Evolutionary conservation across 1,284 basidiomycete genomes (phyloP).

Genomic region (Puccinia hordei): DNA sequence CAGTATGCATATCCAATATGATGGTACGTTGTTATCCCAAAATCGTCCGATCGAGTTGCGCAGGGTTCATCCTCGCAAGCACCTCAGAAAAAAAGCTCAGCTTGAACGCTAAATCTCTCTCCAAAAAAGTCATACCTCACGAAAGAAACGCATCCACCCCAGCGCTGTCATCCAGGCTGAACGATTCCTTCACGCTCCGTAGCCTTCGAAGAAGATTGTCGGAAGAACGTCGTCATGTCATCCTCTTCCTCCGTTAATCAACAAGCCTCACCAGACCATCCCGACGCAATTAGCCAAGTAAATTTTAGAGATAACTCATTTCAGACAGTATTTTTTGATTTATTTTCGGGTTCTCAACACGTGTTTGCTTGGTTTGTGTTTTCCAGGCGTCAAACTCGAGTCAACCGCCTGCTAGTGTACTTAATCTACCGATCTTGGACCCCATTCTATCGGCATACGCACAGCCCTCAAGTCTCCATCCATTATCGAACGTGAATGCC

Average conservation of each 20-base stretch:
- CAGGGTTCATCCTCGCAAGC: neutral
- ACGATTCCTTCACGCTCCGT: neutral
- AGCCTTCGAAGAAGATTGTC: neutral
- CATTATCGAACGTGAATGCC: slow-evolving; percentile 30
- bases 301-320: neutral
- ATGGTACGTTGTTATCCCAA: neutral
- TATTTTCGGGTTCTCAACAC: neutral
- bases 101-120: neutral
- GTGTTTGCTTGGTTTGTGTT: neutral
- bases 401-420: slow-evolving; percentile 5
- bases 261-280: slow-evolving; percentile 3
- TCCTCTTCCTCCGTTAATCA: slow-evolving; percentile 19
- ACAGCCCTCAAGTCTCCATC: slow-evolving; percentile 40
- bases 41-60: neutral
- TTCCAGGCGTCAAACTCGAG: slow-evolving; percentile 1
- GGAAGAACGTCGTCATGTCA: neutral
- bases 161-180: neutral
- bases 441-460: slow-evolving; percentile 36
- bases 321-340: neutral
- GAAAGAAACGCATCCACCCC: neutral
- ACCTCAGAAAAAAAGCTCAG: neutral
- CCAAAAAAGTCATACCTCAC: neutral
- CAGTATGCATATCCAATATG: slow-evolving; percentile 13
- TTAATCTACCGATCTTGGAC: slow-evolving; percentile 22
- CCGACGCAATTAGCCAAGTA: neutral